Conservation (phyloP, 352 stramenopile genomes). For the Phytophthora cryptogea region DNA sequence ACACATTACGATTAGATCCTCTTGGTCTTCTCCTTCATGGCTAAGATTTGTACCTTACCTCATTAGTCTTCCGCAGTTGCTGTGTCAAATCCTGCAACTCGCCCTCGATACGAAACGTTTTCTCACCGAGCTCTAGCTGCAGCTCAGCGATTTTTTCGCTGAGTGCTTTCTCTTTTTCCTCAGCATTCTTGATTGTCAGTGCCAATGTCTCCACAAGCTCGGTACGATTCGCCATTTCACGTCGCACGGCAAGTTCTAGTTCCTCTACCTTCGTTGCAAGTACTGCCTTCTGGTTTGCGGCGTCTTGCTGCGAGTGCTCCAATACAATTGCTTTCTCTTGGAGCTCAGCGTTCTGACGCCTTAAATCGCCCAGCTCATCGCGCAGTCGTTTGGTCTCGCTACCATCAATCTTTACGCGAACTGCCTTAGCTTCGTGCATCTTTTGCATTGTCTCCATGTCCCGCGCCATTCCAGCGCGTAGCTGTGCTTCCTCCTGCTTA, state of each 20-base stretch:
- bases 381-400: conserved; percentile 55
- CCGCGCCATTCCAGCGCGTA: conserved; percentile 56
- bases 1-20: too few species aligned
- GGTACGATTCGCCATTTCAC: conserved; percentile 69
- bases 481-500: conserved; percentile 60
- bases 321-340: conserved; percentile 51
- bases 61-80: conserved; percentile 65
- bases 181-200: conserved; percentile 53
- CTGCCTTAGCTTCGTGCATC: conserved; percentile 55
- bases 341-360: conserved; percentile 45
- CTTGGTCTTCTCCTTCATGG: too few species aligned
- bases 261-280: conserved; percentile 57
- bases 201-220: conserved; percentile 80
- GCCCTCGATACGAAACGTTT: conserved; percentile 65
- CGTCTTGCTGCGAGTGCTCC: conserved; percentile 47
- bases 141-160: conserved; percentile 48
- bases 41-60: conserved; percentile 37
- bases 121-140: conserved; percentile 62
- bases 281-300: conserved; percentile 34
- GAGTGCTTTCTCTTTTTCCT: conserved; percentile 58
- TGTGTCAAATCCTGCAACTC: conserved; percentile 57
- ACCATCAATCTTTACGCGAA: conserved; percentile 70
- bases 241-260: conserved; percentile 51
- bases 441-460: conserved; percentile 80
- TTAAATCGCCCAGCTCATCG: conserved; percentile 46